phyloP scores from a whole-genome alignment of 768 basidiomycete species.

The Mycena venus region DNA sequence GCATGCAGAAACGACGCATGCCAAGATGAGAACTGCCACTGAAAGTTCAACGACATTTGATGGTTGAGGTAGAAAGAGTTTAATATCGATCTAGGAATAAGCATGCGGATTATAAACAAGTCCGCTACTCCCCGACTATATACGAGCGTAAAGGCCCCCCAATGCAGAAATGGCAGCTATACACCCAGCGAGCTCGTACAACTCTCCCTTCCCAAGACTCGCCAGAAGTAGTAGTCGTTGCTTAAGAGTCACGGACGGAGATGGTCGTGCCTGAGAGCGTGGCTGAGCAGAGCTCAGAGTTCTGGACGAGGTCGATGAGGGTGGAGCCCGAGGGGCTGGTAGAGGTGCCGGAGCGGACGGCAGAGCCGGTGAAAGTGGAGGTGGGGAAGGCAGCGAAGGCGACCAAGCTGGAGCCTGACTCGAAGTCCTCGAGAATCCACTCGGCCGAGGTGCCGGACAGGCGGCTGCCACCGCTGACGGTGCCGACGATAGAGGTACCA shows the following conservation, averaged over 20 bases:
- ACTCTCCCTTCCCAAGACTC: neutral
- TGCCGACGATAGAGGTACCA: neutral
- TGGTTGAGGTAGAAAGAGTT: neutral
- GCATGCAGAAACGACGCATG: neutral
- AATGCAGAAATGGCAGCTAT: neutral
- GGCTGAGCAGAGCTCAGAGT: neutral
- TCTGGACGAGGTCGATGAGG: neutral
- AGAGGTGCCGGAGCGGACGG: neutral
- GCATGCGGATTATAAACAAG: neutral
- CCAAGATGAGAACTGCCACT: neutral
- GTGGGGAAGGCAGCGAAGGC: neutral
- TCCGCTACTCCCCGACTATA: neutral
- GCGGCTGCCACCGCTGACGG: too few relatives aligned
- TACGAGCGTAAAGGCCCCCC: neutral
- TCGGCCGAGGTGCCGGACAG: too few relatives aligned
- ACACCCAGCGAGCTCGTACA: neutral
- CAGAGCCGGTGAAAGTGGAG: slow-evolving; percentile 1
- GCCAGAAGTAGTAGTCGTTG: neutral
- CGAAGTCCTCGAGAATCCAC: neutral
- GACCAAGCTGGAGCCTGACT: neutral
- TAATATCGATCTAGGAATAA: neutral
- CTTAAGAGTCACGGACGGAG: neutral
- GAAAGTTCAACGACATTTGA: slow-evolving; percentile 7
- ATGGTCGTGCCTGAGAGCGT: neutral
- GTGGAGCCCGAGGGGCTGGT: neutral